These are phyloP conservation scores for Penicillium coffeae DNA, from an alignment of 495 filamentous ascomycete species.

Conservation along the genomic window DNA sequence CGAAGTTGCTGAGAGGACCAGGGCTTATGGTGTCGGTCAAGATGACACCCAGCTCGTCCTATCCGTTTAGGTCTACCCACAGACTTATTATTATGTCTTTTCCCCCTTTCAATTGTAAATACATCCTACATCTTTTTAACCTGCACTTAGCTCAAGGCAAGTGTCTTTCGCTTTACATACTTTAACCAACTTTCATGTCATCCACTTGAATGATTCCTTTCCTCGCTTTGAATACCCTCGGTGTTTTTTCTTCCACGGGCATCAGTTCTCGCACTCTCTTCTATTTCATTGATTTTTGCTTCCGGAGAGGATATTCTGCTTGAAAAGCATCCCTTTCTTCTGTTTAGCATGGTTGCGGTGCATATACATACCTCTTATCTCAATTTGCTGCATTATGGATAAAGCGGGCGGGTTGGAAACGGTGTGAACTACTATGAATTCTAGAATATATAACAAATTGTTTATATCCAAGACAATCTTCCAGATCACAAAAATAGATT, in stretches of 20 bases:
- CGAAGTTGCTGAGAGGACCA: slow-evolving; percentile 70
- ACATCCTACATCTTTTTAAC: slow-evolving; percentile 26
- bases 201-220: slow-evolving; percentile 18
- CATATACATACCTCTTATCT: slow-evolving; percentile 41
- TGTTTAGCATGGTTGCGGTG: slow-evolving; percentile 38
- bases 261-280: slow-evolving; percentile 23
- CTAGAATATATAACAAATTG: neutral
- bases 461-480: neutral
- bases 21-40: slow-evolving; percentile 58
- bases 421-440: neutral
- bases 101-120: slow-evolving; percentile 32
- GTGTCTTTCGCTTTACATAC: slow-evolving; percentile 27
- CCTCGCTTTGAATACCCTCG: slow-evolving; percentile 15
- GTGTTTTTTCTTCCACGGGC: slow-evolving; percentile 21
- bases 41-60: slow-evolving; percentile 75
- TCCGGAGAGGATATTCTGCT: too few relatives aligned
- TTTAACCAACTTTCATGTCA: slow-evolving; percentile 17
- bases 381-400: slow-evolving; percentile 35
- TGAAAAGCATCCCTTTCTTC: too few relatives aligned
- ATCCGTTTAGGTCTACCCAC: slow-evolving; percentile 55
- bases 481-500: slow-evolving; percentile 6
- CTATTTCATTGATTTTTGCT: slow-evolving; percentile 8
- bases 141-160: slow-evolving; percentile 16
- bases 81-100: slow-evolving; percentile 12
- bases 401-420: slow-evolving; percentile 10